These are phyloP conservation scores for Cryphonectria radicalis DNA, from an alignment of 2,329 filamentous ascomycete genomes.

Conservation along the genomic window DNA sequence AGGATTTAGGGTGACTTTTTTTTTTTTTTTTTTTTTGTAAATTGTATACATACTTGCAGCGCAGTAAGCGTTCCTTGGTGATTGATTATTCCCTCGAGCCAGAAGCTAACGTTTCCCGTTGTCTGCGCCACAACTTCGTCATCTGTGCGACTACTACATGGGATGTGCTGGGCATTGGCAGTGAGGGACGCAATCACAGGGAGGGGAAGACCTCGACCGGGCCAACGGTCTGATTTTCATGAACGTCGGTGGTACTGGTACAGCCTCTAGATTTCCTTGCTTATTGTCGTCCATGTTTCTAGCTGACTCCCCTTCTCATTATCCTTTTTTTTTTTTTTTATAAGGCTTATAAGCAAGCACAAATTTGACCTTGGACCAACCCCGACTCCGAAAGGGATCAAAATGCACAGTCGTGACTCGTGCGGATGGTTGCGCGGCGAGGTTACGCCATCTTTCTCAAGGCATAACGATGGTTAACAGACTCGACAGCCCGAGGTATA, in stretches of 20 bases:
- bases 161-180: background rate
- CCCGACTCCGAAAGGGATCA: slow-evolving; percentile 14
- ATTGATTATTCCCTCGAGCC: background rate
- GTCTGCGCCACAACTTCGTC: background rate
- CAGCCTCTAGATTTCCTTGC: too few relatives aligned
- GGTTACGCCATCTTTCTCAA: slow-evolving; percentile 21
- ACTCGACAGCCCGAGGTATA: slow-evolving; percentile 1
- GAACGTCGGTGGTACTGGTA: background rate
- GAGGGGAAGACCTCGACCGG: background rate
- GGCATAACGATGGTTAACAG: slow-evolving; percentile 8
- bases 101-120: background rate
- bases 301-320: background rate
- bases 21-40: background rate
- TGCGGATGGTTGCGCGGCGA: slow-evolving; percentile 9
- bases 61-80: background rate
- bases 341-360: background rate
- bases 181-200: background rate
- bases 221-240: background rate
- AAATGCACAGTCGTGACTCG: slow-evolving; percentile 11
- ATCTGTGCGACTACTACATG: background rate
- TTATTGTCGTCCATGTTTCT: background rate
- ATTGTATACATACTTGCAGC: background rate
- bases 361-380: background rate
- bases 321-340: background rate
- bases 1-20: background rate